phyloP scores from a whole-genome alignment of 1,284 basidiomycete genomes.

The Boletellus deceptivus region DNA sequence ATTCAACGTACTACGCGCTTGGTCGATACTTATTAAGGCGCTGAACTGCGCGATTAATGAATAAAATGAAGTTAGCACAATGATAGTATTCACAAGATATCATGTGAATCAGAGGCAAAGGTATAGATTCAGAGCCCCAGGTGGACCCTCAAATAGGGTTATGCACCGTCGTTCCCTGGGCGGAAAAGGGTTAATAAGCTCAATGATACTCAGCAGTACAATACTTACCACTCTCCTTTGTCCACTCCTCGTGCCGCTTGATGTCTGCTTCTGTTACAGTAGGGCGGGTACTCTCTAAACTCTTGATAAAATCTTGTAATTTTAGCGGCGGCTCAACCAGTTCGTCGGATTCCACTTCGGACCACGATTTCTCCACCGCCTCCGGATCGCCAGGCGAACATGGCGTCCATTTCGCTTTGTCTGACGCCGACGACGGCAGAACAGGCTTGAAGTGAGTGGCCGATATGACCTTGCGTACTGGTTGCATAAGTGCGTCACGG shows the following conservation, averaged over 20 bases:
- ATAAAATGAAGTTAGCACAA: background rate
- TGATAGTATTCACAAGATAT: slow-evolving; percentile 12
- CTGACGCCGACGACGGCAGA: slow-evolving; percentile 32
- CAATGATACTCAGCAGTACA: background rate
- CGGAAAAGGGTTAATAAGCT: background rate
- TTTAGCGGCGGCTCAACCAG: slow-evolving; percentile 82
- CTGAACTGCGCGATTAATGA: background rate
- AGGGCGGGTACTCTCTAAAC: slow-evolving; percentile 79
- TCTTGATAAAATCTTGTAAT: slow-evolving; percentile 83
- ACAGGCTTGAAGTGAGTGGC: slow-evolving; percentile 94
- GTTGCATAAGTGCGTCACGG: slow-evolving; percentile 98
- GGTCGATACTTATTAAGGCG: slow-evolving; percentile 15
- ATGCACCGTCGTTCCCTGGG: slow-evolving; percentile 45
- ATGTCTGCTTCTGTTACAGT: slow-evolving; percentile 92
- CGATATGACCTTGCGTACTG: slow-evolving; percentile 92
- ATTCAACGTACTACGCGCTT: slow-evolving; percentile 14
- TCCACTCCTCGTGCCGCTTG: slow-evolving; percentile 89
- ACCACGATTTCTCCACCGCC: slow-evolving; percentile 90
- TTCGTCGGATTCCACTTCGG: slow-evolving; percentile 89
- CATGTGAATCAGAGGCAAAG: slow-evolving; percentile 11
- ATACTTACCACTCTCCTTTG: slow-evolving; percentile 74
- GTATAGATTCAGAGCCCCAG: slow-evolving; percentile 18
- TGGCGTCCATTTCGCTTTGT: slow-evolving; percentile 73
- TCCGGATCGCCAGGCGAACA: slow-evolving; percentile 92
- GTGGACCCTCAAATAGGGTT: slow-evolving; percentile 6